Evolutionary conservation across 2,329 filamentous ascomycete genomes (phyloP), one percentile per base, ranked within the genome.

Genomic region (Exutisphaerella laricina): DNA sequence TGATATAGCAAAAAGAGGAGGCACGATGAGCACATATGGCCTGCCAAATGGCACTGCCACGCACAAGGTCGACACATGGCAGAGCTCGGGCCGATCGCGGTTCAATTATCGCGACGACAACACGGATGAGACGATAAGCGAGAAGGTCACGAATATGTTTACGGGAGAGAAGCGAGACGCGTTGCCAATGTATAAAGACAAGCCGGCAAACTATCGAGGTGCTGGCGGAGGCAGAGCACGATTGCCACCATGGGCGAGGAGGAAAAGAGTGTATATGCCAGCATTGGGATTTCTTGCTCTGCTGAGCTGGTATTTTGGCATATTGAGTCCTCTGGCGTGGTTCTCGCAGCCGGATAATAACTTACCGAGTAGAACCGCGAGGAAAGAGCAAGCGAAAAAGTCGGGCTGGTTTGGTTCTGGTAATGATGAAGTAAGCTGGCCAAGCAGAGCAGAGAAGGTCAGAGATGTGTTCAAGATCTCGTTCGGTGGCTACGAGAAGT

Each of bases 141-240:
- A 77, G 55, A 79, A 77, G 49, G 71, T 87, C 25, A 77, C 76
- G 38, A 74, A 72, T 45, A 74, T 88, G 47, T 81, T 89, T 49
- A 78, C 81, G 26, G 66, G 67, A 37, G 70, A 74, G 35, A 72
- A 77, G 67, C 65, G 64, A 48, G 72, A 79, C 18, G 56, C 57
- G 45, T 70, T 98, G 50, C 92, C 92, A 33, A 89, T 97, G 85
- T 98, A 98, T 72, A 98, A 98, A 69, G 92, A 98, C 69, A 98
- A 98, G 66, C 92, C 92, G n/a, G 92, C 86, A 62, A 75, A 74
- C 38, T 82, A 85, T 57, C 73, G 77, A 31, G 69, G 74, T 23
- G 78, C 78, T 12, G 55, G 58, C 16, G 77, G 78, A 56, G 71
- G 73, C 49, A 71, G 73, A 49, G 72, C 26, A 25, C 28, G 32